phyloP scores from a whole-genome alignment of 2,329 filamentous ascomycete species.

The Stachybotrys chlorohalonatus region DNA sequence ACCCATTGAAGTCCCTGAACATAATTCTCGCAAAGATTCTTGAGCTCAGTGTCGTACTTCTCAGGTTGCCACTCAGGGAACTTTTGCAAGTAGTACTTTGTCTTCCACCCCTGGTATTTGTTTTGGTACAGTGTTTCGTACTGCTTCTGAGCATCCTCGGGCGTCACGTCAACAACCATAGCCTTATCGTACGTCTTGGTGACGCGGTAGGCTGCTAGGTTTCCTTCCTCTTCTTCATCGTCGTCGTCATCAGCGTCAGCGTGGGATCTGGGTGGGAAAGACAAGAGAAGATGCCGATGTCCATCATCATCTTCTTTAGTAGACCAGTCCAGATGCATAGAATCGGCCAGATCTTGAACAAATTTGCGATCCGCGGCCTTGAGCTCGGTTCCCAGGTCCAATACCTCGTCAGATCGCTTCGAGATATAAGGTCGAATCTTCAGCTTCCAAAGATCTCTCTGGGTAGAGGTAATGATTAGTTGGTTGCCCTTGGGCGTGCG shows the following conservation, averaged over 20 bases:
- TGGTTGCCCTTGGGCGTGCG: constrained; percentile 47
- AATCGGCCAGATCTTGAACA: constrained; percentile 72
- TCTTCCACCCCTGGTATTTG: constrained; percentile 89
- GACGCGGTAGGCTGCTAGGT: constrained; percentile 74
- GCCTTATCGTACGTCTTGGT: constrained; percentile 89
- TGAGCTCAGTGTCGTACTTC: constrained; percentile 66
- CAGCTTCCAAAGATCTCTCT: constrained; percentile 73
- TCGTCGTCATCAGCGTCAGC: constrained; percentile 53
- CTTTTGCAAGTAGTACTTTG: constrained; percentile 84
- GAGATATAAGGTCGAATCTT: constrained; percentile 76
- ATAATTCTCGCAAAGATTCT: constrained; percentile 84
- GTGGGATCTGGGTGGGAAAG: constrained; percentile 33
- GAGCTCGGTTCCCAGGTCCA: constrained; percentile 66
- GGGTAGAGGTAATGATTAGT: constrained; percentile 65
- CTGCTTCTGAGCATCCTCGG: constrained; percentile 68
- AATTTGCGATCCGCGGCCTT: constrained; percentile 87
- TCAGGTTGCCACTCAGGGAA: constrained; percentile 79
- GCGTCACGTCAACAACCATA: constrained; percentile 68
- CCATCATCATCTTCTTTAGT: constrained; percentile 49
- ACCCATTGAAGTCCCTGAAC: constrained; percentile 98
- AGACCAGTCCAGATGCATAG: constrained; percentile 47
- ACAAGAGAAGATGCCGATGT: constrained; percentile 40
- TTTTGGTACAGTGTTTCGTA: constrained; percentile 81
- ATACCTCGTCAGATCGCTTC: constrained; percentile 51
- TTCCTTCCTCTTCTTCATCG: constrained; percentile 54